A percentile compares a stretch with the other conserved stretches of the same genome.
phyloP scores from a whole-genome alignment of 306 rosid species.

The Canavalia ensiformis region DNA sequence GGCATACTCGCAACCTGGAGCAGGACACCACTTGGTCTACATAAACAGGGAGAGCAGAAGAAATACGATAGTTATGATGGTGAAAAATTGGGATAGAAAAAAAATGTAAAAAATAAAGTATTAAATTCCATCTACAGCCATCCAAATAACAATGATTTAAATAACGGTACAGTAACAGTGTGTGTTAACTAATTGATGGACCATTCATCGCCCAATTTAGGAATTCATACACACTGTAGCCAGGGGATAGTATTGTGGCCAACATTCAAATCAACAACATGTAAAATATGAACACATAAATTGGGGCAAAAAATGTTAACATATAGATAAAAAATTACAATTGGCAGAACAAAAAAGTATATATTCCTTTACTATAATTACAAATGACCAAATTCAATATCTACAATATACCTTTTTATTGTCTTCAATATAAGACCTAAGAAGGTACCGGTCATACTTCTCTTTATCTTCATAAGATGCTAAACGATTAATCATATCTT shows the following conservation, averaged over 20 bases:
- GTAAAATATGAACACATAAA: conserved; percentile 11
- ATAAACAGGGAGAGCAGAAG: conserved; percentile 37
- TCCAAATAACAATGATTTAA: background rate
- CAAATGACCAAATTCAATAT: conserved; percentile 22
- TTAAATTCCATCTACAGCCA: conserved; percentile 14
- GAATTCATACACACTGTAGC: conserved; percentile 18
- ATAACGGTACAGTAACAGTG: conserved; percentile 13
- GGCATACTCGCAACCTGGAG: conserved; percentile 82
- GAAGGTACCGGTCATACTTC: conserved; percentile 76
- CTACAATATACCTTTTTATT: conserved; percentile 60
- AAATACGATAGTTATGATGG: conserved; percentile 8
- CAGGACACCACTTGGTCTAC: conserved; percentile 94
- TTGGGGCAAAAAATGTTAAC: background rate
- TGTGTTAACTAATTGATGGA: conserved; percentile 1
- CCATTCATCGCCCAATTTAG: conserved; percentile 21
- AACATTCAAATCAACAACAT: conserved; percentile 32
- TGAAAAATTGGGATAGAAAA: conserved; percentile 9
- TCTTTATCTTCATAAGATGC: conserved; percentile 58
- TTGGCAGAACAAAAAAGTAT: background rate
- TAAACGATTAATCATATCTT: conserved; percentile 70
- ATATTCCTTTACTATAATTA: conserved; percentile 30
- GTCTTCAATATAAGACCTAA: conserved; percentile 81
- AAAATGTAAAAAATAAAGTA: background rate
- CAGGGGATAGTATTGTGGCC: conserved; percentile 7
- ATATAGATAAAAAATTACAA: conserved; percentile 1